These are phyloP conservation scores for Phytophthora boehmeriae DNA, from an alignment of 352 stramenopile species.

Conservation along the genomic window DNA sequence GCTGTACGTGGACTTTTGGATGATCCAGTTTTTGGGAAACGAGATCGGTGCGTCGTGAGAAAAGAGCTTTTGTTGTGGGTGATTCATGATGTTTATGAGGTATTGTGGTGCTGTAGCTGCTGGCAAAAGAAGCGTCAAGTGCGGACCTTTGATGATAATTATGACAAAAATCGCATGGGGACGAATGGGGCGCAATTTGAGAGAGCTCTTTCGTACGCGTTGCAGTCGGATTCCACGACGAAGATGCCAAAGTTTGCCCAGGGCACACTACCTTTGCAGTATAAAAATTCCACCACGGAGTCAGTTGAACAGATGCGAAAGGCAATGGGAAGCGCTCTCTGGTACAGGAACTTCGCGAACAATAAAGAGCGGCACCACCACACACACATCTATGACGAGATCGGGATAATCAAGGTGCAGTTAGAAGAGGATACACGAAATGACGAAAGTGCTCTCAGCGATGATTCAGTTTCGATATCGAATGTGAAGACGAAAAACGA, in stretches of 20 bases:
- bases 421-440: neutral
- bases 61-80: neutral
- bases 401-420: constrained; percentile 8
- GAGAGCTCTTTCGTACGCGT: constrained; percentile 20
- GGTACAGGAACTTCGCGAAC: constrained; percentile 37
- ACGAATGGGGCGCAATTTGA: constrained; percentile 41
- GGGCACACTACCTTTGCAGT: constrained; percentile 35
- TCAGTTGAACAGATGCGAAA: constrained; percentile 24
- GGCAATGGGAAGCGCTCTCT: constrained; percentile 27
- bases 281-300: constrained; percentile 20
- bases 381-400: constrained; percentile 29
- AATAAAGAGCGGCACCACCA: constrained; percentile 32
- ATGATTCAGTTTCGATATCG: neutral
- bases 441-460: constrained; percentile 12
- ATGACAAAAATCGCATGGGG: constrained; percentile 29
- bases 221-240: constrained; percentile 32
- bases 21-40: constrained; percentile 36
- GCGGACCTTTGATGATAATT: constrained; percentile 25
- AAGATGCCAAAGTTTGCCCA: constrained; percentile 35
- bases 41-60: constrained; percentile 30
- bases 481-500: neutral
- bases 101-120: constrained; percentile 16
- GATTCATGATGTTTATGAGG: neutral
- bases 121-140: constrained; percentile 37
- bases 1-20: constrained; percentile 70